Base-by-base conservation (phyloP, 345 rosid species). In the Arabidopsis suecica region DNA sequence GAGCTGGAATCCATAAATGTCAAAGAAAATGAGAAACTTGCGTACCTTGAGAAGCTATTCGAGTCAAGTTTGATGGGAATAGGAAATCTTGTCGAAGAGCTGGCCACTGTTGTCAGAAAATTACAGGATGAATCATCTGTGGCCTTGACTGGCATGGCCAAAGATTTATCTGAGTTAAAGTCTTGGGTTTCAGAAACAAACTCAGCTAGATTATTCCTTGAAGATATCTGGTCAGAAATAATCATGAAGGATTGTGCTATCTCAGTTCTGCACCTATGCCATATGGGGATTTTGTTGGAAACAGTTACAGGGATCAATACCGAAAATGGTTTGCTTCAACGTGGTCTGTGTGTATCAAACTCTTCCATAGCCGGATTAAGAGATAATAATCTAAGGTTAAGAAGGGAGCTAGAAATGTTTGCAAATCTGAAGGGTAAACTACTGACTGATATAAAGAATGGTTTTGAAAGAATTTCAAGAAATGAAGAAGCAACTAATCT, bases 211-310 rank as follows among this genome's bases (percentile, higher is more conserved):
- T 83, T 89, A 38, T 85, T 84, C 86, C 86, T 95, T 77, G 99
- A 92, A 78, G 97, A 95, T 73, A 75, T 95, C 71, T 95, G 99
- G 97, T 89, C 99, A 13, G 97, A 85, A 83, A 88, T 95, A 65
- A 82, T 92, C 58, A 84, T 77, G 73, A 90, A 93, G 83, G 99
- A 92, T 61, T 92, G 96, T 86, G 93, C 96, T 66, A 75, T 95
- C 56, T 89, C 99, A 33, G 91, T 91, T 68, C 78, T 95, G 69
- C 97, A 95, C 65, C 87, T 87, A 44, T 95, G 99, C 81, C 96
- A 95, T 75, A 90, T 86, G 88, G 97, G 99, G 57, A 68, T 88
- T 83, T 65, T 95, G 81, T 78, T 92, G 82, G 99, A 95, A 82
- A 84, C 88, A 40, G 87, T 88, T 73, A 85, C 92, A 30, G 97